Percentiles rank a stretch among this genome's conserved stretches.
phyloP scores from a whole-genome alignment of 164 flowering plant genomes.

The Umbilicus rupestris region DNA sequence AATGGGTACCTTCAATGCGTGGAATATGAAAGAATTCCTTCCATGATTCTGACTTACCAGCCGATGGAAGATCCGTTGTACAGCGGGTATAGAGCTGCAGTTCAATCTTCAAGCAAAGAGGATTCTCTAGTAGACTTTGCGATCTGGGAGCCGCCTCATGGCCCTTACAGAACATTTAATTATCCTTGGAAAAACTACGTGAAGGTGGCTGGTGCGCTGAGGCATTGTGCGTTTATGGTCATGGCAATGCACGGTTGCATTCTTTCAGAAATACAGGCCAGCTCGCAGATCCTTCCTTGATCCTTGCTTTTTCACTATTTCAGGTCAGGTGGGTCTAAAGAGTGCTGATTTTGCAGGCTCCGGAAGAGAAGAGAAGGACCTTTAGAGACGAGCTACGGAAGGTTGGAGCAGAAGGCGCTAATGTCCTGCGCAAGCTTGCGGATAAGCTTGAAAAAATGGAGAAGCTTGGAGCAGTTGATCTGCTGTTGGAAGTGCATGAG shows the following conservation, averaged over 20 bases:
- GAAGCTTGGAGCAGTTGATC: slow-evolving; percentile 37
- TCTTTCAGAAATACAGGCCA: slow-evolving; percentile 93
- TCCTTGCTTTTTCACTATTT: too few species aligned
- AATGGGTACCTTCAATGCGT: slow-evolving; percentile 57
- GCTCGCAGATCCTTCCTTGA: too few species aligned
- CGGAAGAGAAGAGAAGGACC: slow-evolving; percentile 56
- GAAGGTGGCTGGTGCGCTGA: slow-evolving; percentile 66
- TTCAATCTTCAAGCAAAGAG: slow-evolving; percentile 69
- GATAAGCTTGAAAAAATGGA: slow-evolving; percentile 72
- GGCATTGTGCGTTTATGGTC: slow-evolving; percentile 90
- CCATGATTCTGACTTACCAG: slow-evolving; percentile 69
- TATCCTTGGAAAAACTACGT: slow-evolving; percentile 83
- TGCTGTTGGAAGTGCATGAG: slow-evolving; percentile 56
- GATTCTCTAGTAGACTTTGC: slow-evolving; percentile 76
- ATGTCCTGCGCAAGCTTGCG: slow-evolving; percentile 62
- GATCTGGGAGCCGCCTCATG: slow-evolving; percentile 92
- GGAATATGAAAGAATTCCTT: slow-evolving; percentile 69
- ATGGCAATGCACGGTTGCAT: slow-evolving; percentile 95
- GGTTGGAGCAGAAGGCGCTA: slow-evolving; percentile 77
- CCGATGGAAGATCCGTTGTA: slow-evolving; percentile 76
- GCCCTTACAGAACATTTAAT: slow-evolving; percentile 48
- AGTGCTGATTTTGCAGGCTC: slow-evolving; percentile 68
- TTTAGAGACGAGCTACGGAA: slow-evolving; percentile 54
- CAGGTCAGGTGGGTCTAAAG: too few species aligned
- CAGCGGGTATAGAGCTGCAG: slow-evolving; percentile 74